Conservation (phyloP, 192 early-diverging fungal genomes). For the Coemansia sp. region DNA sequence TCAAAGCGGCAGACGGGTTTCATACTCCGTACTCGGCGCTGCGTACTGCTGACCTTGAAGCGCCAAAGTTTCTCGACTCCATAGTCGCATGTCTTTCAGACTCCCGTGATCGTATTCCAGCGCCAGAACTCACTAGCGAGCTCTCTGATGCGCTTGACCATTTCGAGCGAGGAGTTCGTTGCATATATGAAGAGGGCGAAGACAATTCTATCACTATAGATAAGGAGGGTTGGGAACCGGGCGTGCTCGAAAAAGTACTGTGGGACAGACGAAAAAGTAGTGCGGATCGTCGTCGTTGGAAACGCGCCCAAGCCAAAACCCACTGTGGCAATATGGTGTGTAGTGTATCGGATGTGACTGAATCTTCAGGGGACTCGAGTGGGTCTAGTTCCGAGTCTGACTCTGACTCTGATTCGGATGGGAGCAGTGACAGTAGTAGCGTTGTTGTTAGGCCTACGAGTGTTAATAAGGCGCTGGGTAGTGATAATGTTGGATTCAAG, state of each 20-base stretch:
- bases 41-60: constrained; percentile 16
- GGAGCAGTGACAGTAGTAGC: constrained; percentile 12
- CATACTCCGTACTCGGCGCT: constrained; percentile 22
- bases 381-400: background rate
- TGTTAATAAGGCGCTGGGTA: constrained; percentile 43
- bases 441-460: background rate
- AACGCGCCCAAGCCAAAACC: constrained; percentile 14
- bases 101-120: background rate
- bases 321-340: background rate
- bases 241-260: constrained; percentile 30
- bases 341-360: constrained; percentile 9
- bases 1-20: constrained; percentile 11
- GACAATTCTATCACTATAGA: constrained; percentile 18
- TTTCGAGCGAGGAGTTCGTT: constrained; percentile 37
- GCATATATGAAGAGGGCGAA: constrained; percentile 43
- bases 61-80: constrained; percentile 25
- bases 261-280: constrained; percentile 39
- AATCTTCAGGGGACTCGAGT: background rate
- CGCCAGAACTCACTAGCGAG: constrained; percentile 8
- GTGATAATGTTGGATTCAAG: constrained; percentile 49
- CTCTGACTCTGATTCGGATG: constrained; percentile 14
- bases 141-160: constrained; percentile 22
- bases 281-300: constrained; percentile 25
- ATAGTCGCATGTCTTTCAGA: constrained; percentile 18
- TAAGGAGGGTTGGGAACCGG: constrained; percentile 37